phyloP scores from a whole-genome alignment of 306 rosid genomes.

The Biancaea sappan region DNA sequence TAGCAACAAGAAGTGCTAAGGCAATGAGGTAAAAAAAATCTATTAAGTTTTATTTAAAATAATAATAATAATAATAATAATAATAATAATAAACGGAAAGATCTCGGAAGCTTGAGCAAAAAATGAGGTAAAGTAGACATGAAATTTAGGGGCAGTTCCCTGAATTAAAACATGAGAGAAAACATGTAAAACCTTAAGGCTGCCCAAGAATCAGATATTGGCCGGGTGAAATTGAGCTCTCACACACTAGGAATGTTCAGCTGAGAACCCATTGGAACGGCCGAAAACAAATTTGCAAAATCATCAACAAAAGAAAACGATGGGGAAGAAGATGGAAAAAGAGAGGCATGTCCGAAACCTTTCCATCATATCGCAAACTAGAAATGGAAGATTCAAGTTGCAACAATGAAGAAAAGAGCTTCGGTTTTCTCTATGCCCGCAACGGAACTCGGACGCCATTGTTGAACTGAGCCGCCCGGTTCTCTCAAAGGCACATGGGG shows the following conservation, averaged over 20 bases:
- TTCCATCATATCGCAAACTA: constrained; percentile 28
- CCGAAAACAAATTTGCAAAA: constrained; percentile 4
- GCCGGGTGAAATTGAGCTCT: constrained; percentile 79
- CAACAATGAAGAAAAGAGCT: constrained; percentile 29
- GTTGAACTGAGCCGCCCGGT: constrained; percentile 35
- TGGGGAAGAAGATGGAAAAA: not conserved
- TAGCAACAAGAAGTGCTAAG: too few relatives aligned
- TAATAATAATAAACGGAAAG: too few relatives aligned
- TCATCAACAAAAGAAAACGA: too few relatives aligned
- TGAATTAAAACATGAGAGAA: constrained; percentile 38
- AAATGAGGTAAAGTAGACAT: too few relatives aligned
- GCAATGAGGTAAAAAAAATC: too few relatives aligned
- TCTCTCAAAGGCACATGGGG: constrained; percentile 56
- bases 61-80: too few relatives aligned
- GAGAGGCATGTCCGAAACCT: constrained; percentile 21
- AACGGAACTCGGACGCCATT: constrained; percentile 66
- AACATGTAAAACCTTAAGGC: constrained; percentile 44
- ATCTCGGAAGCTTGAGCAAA: too few relatives aligned
- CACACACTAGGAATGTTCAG: constrained; percentile 7
- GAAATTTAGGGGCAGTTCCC: constrained; percentile 51
- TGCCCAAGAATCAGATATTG: constrained; percentile 49
- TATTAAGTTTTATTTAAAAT: too few relatives aligned
- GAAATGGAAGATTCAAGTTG: not conserved
- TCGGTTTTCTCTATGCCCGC: constrained; percentile 52
- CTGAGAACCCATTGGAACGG: constrained; percentile 78